Percentiles rank a stretch among this genome's conserved stretches.
These are phyloP conservation scores for Sporothrix protearum DNA, from an alignment of 2,329 filamentous ascomycete species.

Conservation along the genomic window DNA sequence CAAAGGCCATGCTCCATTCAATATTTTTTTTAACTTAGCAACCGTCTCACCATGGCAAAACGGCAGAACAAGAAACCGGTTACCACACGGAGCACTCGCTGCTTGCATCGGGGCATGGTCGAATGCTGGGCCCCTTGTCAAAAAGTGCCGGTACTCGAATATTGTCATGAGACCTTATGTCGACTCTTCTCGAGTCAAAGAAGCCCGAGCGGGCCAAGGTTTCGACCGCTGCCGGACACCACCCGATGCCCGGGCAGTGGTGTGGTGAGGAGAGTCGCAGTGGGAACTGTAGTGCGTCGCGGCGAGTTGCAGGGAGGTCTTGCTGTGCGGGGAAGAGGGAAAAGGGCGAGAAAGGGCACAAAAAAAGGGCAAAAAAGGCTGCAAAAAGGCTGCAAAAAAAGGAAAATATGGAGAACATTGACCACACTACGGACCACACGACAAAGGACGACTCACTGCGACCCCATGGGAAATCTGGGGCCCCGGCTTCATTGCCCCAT, in stretches of 20 bases:
- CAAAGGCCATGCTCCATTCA: not conserved
- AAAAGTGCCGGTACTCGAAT: not conserved
- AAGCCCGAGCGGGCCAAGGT: not conserved
- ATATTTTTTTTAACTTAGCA: not conserved
- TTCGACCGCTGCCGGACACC: conserved; percentile 1
- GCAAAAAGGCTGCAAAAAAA: not conserved
- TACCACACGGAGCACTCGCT: no score
- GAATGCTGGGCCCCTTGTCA: not conserved
- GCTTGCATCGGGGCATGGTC: not conserved
- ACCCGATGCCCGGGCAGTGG: conserved; percentile 15
- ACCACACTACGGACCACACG: not conserved
- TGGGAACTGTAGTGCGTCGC: not conserved
- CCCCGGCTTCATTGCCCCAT: conserved; percentile 11
- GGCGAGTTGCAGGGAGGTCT: not conserved
- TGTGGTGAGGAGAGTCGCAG: not conserved
- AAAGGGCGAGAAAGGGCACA: not conserved
- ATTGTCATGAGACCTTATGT: not conserved
- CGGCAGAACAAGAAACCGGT: not conserved
- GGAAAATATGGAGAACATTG: conserved; percentile 17
- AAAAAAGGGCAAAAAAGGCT: not conserved
- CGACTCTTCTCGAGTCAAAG: not conserved
- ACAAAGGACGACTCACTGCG: not conserved
- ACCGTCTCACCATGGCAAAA: not conserved
- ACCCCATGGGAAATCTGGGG: not conserved
- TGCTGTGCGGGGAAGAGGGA: conserved; percentile 8